A percentile compares a stretch with the other conserved stretches of the same genome.
phyloP scores from a whole-genome alignment of 305 asterid species.

The Rubia tinctorum region DNA sequence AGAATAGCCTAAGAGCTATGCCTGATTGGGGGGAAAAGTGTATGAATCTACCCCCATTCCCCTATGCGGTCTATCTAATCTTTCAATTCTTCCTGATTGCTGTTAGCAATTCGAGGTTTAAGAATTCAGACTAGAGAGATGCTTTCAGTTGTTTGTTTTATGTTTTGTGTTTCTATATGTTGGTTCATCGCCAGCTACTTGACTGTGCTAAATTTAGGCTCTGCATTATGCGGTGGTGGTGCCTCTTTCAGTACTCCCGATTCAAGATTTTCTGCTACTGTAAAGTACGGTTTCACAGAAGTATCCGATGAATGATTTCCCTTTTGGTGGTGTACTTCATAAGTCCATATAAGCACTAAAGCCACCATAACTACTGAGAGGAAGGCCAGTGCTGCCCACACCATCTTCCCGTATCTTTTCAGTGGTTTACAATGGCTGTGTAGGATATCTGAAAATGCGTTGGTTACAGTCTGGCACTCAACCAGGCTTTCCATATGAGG shows the following conservation, averaged over 20 bases:
- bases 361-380: constrained; percentile 62
- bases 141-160: neutral
- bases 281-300: constrained; percentile 50
- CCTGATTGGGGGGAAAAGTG: neutral
- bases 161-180: neutral
- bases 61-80: constrained; percentile 6
- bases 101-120: neutral
- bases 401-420: constrained; percentile 43
- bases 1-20: constrained; percentile 18
- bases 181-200: constrained; percentile 18
- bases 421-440: constrained; percentile 57
- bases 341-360: constrained; percentile 49
- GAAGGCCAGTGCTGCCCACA: constrained; percentile 51
- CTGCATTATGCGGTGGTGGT: neutral
- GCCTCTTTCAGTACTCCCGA: constrained; percentile 24
- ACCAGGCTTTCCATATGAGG: constrained; percentile 73
- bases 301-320: constrained; percentile 31
- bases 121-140: neutral
- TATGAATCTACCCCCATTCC: neutral
- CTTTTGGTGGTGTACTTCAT: constrained; percentile 30
- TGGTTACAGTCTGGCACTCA: constrained; percentile 57
- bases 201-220: constrained; percentile 21
- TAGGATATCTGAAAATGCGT: constrained; percentile 62
- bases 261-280: constrained; percentile 33
- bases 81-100: constrained; percentile 4